Conservation (phyloP, 345 rosid species). For the Carallia pectinifolia region DNA sequence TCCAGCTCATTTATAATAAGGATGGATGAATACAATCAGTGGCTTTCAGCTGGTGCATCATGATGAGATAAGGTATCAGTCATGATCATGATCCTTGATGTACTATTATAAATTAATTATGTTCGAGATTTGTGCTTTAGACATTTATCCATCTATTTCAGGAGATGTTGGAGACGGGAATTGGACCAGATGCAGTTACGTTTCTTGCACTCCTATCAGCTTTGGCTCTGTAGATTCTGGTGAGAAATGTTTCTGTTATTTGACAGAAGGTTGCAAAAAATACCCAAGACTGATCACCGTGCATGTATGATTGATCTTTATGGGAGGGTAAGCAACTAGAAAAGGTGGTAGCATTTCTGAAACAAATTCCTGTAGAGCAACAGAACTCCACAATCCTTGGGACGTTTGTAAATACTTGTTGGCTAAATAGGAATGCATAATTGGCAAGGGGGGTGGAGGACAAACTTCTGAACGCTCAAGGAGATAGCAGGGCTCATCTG, state of each 20-base stretch:
- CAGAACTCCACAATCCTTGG: constrained; percentile 56
- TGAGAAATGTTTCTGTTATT: constrained; percentile 56
- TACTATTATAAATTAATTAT: too few relatives aligned
- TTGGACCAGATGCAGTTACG: constrained; percentile 56
- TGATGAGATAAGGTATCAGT: too few relatives aligned
- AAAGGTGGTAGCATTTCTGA: constrained; percentile 51
- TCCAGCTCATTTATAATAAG: constrained; percentile 79
- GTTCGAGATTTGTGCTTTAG: too few relatives aligned
- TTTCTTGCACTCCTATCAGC: constrained; percentile 72
- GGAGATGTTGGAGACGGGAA: constrained; percentile 50
- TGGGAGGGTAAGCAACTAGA: constrained; percentile 63
- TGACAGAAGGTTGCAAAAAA: constrained; percentile 41
- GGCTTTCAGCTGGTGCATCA: constrained; percentile 33
- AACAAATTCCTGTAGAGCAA: constrained; percentile 41
- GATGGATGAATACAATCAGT: constrained; percentile 73
- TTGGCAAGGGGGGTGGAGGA: constrained; percentile 61
- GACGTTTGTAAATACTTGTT: constrained; percentile 71
- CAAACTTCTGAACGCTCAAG: constrained; percentile 46
- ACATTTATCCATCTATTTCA: constrained; percentile 38
- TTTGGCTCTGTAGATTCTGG: constrained; percentile 59
- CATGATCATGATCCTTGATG: too few relatives aligned
- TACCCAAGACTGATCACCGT: constrained; percentile 66
- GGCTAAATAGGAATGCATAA: constrained; percentile 49
- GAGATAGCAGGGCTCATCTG: constrained; percentile 60
- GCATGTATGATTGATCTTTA: constrained; percentile 85